Percentiles rank a stretch among this genome's conserved stretches.
phyloP scores from a whole-genome alignment of 345 rosid species.

The Acer yangbiense region DNA sequence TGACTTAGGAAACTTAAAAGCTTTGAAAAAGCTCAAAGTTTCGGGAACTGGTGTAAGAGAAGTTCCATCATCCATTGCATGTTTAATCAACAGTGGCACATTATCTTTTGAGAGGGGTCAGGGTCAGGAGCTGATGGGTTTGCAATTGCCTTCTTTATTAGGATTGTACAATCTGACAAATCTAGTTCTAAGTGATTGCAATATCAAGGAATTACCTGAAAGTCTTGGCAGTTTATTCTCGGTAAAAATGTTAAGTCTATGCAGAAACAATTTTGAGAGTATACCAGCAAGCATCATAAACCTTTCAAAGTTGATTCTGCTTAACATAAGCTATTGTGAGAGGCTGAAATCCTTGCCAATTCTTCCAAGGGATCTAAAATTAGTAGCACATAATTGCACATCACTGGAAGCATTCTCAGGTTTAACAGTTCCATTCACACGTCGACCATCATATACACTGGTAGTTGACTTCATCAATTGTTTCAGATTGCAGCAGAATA shows the following conservation, averaged over 20 bases:
- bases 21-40: too few relatives aligned
- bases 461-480: too few relatives aligned
- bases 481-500: too few relatives aligned
- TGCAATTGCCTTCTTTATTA: background rate
- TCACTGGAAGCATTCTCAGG: background rate
- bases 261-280: constrained; percentile 10
- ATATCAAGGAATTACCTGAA: background rate
- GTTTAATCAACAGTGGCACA: background rate
- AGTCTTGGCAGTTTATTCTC: background rate
- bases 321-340: background rate
- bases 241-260: background rate
- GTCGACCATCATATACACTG: too few relatives aligned
- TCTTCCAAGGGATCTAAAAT: background rate
- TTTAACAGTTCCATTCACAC: too few relatives aligned
- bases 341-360: background rate
- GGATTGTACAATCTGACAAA: background rate
- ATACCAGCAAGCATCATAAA: constrained; percentile 9
- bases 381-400: background rate
- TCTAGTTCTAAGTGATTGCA: background rate
- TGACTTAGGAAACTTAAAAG: background rate
- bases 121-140: background rate
- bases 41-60: too few relatives aligned
- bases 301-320: background rate
- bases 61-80: too few relatives aligned
- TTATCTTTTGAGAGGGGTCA: background rate